Conservation (phyloP, 441 rosid species). For the Melastoma candidum region DNA sequence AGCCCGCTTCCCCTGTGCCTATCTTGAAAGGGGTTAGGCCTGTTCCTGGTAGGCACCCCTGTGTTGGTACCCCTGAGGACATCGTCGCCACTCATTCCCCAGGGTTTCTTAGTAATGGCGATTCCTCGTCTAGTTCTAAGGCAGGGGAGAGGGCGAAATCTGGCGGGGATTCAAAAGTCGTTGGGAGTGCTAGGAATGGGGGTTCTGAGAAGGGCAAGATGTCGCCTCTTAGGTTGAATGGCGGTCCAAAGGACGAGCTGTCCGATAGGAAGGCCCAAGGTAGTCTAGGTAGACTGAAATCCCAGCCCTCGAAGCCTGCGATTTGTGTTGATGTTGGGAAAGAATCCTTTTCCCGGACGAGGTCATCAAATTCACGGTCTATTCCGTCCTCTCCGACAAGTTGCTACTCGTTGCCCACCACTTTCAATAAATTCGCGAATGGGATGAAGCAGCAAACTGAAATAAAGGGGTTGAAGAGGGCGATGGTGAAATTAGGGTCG, state of each 20-base stretch:
- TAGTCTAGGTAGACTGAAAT: slow-evolving; percentile 43
- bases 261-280: slow-evolving; percentile 25
- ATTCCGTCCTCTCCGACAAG: slow-evolving; percentile 85
- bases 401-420: slow-evolving; percentile 77
- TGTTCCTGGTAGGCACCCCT: slow-evolving; percentile 92
- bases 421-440: slow-evolving; percentile 73
- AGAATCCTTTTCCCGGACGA: slow-evolving; percentile 46
- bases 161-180: slow-evolving; percentile 19
- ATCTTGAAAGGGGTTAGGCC: slow-evolving; percentile 84
- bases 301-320: slow-evolving; percentile 34
- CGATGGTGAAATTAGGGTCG: slow-evolving; percentile 30
- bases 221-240: slow-evolving; percentile 33
- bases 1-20: slow-evolving; percentile 82
- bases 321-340: slow-evolving; percentile 41
- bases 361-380: slow-evolving; percentile 49
- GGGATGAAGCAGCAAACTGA: slow-evolving; percentile 74
- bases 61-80: slow-evolving; percentile 91
- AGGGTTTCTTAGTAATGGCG: slow-evolving; percentile 42
- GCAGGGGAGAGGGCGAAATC: slow-evolving; percentile 42
- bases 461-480: slow-evolving; percentile 44
- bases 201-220: slow-evolving; percentile 41
- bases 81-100: slow-evolving; percentile 75
- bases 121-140: slow-evolving; percentile 28
- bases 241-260: slow-evolving; percentile 40
- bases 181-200: slow-evolving; percentile 13